phyloP scores from a whole-genome alignment of 192 early-diverging fungal genomes.

The Linnemannia exigua region DNA sequence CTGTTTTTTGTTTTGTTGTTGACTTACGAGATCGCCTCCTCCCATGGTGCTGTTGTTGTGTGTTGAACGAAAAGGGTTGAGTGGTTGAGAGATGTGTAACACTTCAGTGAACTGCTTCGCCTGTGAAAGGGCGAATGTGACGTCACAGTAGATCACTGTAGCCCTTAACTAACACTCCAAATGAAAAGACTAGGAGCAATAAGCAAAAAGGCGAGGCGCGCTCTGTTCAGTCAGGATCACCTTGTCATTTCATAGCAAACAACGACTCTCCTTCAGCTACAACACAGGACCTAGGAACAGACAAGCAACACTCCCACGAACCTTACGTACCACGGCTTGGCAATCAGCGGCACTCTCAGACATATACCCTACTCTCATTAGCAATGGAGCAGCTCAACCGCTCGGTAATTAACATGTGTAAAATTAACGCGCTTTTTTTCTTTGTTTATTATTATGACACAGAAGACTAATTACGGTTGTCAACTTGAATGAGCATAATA shows the following conservation, averaged over 20 bases:
- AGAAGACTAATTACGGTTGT: neutral
- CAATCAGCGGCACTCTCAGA: neutral
- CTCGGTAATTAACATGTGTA: conserved; percentile 13
- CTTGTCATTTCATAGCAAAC: no score
- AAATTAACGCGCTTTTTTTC: neutral
- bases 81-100: neutral
- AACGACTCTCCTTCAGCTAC: neutral
- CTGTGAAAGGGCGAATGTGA: neutral
- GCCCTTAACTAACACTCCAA: no score
- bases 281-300: neutral
- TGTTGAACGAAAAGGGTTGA: neutral
- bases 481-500: neutral
- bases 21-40: conserved; percentile 64
- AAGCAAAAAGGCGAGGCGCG: no score
- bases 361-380: neutral
- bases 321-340: neutral
- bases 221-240: neutral
- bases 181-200: no score
- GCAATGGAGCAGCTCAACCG: conserved; percentile 40
- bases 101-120: neutral
- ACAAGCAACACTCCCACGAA: neutral
- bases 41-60: conserved; percentile 55
- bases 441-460: neutral
- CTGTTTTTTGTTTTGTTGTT: conserved; percentile 41
- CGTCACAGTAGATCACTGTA: no score